phyloP scores from a whole-genome alignment of 2,329 filamentous ascomycete species.

The Fusarium clavum region DNA sequence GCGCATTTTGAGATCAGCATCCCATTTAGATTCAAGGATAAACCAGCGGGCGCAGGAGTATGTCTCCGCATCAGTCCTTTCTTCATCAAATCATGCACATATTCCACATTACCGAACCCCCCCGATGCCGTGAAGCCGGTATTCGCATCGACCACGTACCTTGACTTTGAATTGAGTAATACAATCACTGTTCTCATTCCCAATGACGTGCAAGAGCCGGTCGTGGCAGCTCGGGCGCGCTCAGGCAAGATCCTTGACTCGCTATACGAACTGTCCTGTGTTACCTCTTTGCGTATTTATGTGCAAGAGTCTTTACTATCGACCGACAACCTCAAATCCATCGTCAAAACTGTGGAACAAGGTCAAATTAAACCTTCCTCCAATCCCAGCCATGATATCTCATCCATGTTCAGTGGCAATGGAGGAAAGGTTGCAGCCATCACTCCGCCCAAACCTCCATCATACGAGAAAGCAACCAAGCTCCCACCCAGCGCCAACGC shows the following conservation, averaged over 20 bases:
- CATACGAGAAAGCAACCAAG: constrained; percentile 3
- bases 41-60: constrained; percentile 4
- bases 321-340: neutral
- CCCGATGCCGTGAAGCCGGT: neutral
- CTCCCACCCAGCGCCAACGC: neutral
- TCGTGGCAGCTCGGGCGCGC: constrained; percentile 4
- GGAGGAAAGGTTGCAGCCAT: constrained; percentile 8
- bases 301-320: neutral
- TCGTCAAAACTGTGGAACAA: neutral
- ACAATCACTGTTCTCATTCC: constrained; percentile 11
- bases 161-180: constrained; percentile 5
- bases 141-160: neutral
- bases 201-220: constrained; percentile 5
- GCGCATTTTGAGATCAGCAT: constrained; percentile 14
- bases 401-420: constrained; percentile 3
- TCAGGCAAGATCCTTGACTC: constrained; percentile 16
- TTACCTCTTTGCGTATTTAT: neutral
- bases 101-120: neutral
- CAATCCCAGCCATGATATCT: constrained; percentile 1
- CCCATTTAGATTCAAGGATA: constrained; percentile 17
- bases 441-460: neutral
- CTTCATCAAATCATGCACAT: constrained; percentile 10
- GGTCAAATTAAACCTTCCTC: constrained; percentile 4
- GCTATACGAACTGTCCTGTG: neutral
- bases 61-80: constrained; percentile 6